Percentiles rank a stretch among this genome's conserved stretches.
These are phyloP conservation scores for Cenchrus americanus DNA, from an alignment of 176 grass and related monocot species.

Conservation along the genomic window DNA sequence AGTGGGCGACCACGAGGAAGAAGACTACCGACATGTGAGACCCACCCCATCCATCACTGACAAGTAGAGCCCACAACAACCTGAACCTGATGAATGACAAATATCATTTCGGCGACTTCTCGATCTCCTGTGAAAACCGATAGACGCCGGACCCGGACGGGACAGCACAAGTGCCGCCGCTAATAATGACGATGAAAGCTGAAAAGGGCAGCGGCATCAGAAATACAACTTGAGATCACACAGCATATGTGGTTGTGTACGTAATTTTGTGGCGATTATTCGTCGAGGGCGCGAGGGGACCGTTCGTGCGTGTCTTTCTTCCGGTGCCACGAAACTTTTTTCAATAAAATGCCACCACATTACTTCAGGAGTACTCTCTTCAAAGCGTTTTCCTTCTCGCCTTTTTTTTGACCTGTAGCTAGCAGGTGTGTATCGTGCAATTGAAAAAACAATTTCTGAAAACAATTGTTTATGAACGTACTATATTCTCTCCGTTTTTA, in stretches of 20 bases:
- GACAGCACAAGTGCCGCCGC: not conserved
- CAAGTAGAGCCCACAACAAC: no score
- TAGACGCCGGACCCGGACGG: no score
- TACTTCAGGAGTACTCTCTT: not conserved
- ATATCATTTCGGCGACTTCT: no score
- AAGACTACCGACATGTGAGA: no score
- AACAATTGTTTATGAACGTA: not conserved
- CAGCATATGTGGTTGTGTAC: no score
- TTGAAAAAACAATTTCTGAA: not conserved
- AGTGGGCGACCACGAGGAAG: no score
- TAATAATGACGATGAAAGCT: not conserved
- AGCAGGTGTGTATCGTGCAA: not conserved
- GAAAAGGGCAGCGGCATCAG: slow-evolving; percentile 15
- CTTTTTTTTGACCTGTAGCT: not conserved
- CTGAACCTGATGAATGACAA: no score
- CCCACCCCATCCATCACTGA: no score
- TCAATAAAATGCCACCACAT: not conserved
- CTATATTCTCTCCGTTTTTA: not conserved
- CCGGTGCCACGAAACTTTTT: no score
- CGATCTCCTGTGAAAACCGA: no score
- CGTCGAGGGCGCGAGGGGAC: not conserved
- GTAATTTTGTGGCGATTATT: not conserved
- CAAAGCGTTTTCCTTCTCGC: not conserved
- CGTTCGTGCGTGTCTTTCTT: not conserved
- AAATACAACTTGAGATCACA: not conserved